These are phyloP conservation scores for Auricularia sp. DNA, from an alignment of 768 basidiomycete genomes.

Conservation along the genomic window DNA sequence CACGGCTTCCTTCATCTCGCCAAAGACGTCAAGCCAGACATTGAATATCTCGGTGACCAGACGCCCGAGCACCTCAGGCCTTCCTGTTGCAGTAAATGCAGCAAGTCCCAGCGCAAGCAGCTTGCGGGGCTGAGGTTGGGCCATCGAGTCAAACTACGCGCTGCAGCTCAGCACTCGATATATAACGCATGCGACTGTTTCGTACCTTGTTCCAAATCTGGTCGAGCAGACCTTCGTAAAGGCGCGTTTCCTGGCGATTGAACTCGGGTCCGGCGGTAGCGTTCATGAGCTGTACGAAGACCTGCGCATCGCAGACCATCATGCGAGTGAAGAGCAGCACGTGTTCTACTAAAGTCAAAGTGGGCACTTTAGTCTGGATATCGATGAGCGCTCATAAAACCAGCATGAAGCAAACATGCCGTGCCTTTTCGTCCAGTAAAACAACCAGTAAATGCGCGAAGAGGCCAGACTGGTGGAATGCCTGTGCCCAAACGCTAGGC, in stretches of 20 bases:
- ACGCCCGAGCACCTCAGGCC: constrained; percentile 59
- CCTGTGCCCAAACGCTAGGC: constrained; percentile 55
- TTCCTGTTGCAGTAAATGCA: constrained; percentile 62
- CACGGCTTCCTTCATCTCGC: constrained; percentile 69
- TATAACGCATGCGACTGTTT: constrained; percentile 9
- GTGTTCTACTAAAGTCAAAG: constrained; percentile 44
- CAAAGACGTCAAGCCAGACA: constrained; percentile 82
- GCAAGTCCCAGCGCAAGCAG: constrained; percentile 76
- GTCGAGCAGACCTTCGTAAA: constrained; percentile 61
- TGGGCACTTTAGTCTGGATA: constrained; percentile 22
- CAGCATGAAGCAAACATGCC: constrained; percentile 1
- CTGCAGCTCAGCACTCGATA: not conserved
- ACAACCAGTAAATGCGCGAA: constrained; percentile 52
- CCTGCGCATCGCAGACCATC: constrained; percentile 48
- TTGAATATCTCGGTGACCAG: constrained; percentile 71
- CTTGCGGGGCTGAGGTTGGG: constrained; percentile 76
- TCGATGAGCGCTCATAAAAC: constrained; percentile 3
- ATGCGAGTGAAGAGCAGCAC: constrained; percentile 69
- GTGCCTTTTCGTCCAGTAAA: constrained; percentile 45
- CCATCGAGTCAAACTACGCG: constrained; percentile 79
- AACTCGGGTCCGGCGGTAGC: constrained; percentile 40
- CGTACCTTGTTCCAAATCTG: constrained; percentile 76
- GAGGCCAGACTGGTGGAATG: constrained; percentile 64
- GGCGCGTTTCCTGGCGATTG: constrained; percentile 36
- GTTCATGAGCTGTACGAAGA: constrained; percentile 63